Percentiles rank a stretch among this genome's conserved stretches.
These are phyloP conservation scores for Cytospora mali DNA, from an alignment of 2,329 filamentous ascomycete genomes.

Conservation along the genomic window DNA sequence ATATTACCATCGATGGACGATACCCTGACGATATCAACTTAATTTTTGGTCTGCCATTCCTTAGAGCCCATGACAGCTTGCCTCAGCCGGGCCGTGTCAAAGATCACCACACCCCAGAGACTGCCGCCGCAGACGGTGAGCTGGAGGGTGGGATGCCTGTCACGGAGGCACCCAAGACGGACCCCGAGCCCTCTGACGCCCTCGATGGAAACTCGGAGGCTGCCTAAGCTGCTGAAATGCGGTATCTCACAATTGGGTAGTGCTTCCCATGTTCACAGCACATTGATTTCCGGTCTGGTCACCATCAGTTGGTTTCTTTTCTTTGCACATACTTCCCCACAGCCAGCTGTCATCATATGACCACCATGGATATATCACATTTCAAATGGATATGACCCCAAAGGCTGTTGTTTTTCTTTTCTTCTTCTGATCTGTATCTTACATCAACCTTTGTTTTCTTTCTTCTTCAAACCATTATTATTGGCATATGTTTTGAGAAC, in stretches of 20 bases:
- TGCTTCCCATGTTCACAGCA: neutral
- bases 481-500: neutral
- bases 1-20: neutral
- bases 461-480: neutral
- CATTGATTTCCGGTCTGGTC: neutral
- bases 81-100: neutral
- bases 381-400: neutral
- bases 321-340: conserved; percentile 1
- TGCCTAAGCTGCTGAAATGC: neutral
- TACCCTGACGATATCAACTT: neutral
- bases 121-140: neutral
- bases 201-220: neutral
- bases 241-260: no score
- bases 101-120: neutral
- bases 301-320: neutral
- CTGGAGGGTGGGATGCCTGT: neutral
- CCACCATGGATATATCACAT: neutral
- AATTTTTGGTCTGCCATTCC: neutral
- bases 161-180: neutral
- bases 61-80: neutral
- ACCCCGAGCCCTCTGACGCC: neutral
- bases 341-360: neutral
- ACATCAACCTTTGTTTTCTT: neutral
- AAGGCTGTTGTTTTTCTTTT: neutral
- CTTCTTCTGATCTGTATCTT: neutral